Evolutionary conservation across 2,329 filamentous ascomycete species (phyloP), one percentile per base, ranked within the genome.

Genomic region (Talaromyces pinophilus): DNA sequence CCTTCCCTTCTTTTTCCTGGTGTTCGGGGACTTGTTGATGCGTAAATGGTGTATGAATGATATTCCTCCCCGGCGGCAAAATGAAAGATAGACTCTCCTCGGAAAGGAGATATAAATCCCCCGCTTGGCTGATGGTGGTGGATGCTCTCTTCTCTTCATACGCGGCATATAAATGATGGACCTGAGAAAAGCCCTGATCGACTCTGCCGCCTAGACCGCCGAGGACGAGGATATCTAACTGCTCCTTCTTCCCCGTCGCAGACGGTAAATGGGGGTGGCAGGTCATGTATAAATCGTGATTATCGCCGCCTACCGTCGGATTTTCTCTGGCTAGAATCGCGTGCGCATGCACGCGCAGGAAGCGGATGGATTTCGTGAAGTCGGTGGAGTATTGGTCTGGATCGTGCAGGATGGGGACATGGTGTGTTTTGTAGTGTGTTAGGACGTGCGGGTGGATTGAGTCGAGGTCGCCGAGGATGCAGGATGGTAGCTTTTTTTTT

Each of bases 381-480:
- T 99, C 95, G 33, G 95, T 97, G 22, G 89, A 90, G 71, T 96
- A 87, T 78, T 98, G 92, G 75, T 96, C 92, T n/a, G 83, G 76
- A 69, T 94, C 88, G 71, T 88, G 82, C 69, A 92, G 84, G 63
- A 98, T 83, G 13, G 83, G 74, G 1, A 92, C 85, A 33, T 82
- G 77, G 62, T 84, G 82, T 25, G 82, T 80, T 40, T 85, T 82
- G 79, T 93, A 96, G 78, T 90, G 90, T n/a, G 83, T 73, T 62
- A 84, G 83, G 11, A 91, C 85, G 13, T 86, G 79, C 10, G 86
- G 82, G 2, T 81, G 81, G 19, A 98, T 82, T 3, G 94, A 97
- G 80, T 99, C 95, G 10, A 99, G 85, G 76, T 99, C 95, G 57
- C 95, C 95, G 71, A 96, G 88, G 68, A 99, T 93, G 64, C 86